Evolutionary conservation across 441 rosid genomes (phyloP).

Genomic region (Syzygium syzygioides): DNA sequence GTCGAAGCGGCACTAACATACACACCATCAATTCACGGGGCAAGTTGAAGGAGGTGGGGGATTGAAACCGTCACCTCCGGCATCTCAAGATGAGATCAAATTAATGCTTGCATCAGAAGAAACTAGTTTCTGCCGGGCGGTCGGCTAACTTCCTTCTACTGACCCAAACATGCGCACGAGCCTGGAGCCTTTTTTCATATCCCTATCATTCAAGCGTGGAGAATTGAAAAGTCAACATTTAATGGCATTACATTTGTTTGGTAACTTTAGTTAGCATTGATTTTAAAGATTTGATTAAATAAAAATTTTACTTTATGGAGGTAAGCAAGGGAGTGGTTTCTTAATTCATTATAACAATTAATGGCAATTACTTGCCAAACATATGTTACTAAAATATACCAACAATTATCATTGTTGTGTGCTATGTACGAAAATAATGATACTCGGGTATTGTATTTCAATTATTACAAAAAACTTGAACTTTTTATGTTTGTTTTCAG

Average conservation of each 20-base stretch:
- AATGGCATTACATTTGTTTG: neutral
- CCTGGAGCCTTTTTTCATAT: neutral
- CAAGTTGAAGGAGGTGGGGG: neutral
- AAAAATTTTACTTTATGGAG: neutral
- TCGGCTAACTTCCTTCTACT: neutral
- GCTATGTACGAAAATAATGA: neutral
- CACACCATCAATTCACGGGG: too few species aligned
- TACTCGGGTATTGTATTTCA: neutral
- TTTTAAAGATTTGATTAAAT: neutral
- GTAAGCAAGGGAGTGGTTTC: neutral
- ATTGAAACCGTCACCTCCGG: neutral
- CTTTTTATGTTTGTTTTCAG: neutral
- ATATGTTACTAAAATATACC: neutral
- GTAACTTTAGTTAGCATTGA: neutral
- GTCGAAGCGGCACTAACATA: neutral
- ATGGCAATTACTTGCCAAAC: neutral
- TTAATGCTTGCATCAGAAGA: neutral
- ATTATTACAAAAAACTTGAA: neutral
- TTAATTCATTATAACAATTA: neutral
- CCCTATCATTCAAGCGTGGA: neutral
- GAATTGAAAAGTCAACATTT: neutral
- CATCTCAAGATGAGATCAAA: neutral
- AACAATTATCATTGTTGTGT: neutral
- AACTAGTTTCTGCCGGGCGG: neutral
- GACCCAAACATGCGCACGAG: rapidly evolving